Evolutionary conservation across 495 filamentous ascomycete species (phyloP), one percentile per base, ranked within the genome.

Genomic region (Penicillium alfredii): DNA sequence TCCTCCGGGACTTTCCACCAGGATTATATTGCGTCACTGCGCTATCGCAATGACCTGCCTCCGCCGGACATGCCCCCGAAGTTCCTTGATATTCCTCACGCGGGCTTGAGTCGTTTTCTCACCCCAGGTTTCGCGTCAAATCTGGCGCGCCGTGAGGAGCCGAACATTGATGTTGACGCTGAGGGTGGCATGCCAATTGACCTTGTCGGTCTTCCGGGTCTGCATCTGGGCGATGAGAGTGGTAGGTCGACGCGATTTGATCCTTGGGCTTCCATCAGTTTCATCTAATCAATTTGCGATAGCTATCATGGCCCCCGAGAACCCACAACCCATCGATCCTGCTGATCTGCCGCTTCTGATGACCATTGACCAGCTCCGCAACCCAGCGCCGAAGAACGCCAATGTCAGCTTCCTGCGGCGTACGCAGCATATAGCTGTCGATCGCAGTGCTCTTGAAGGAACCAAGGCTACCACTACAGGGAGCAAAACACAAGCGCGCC

Each of bases 171-270:
- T 60, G 88, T 88, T 13, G 93, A 98, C 77, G 89, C 88, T 12
- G 93, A 97, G 68, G 77, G 95, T 40, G 92, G 93, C 22, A 96
- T 98, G 90, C 87, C 86, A 24, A 78, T 98, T 58, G 90, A 98
- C 58, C 66, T 98, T 28, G 82, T 96, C 27, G 92, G 93, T 45
- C 81, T 97, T 60, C 93, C 93, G 4, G 84, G 88, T 1, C 77
- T 97, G 27, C 95, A 97, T 55, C 77, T 97, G 45, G 89, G 89
- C 36, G 86, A 98, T 64, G 92, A 98, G 69, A 84, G 82, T 62
- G 84, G 92, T 96, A 72, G 49, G 88, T 75, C 9, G 14, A 19
- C 4, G 9, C 14, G 6, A 8, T 34, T 30, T n/a, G 0, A 27
- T 17, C 18, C 3, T 8, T n/a, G 8, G 23, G 23, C 23, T 25